phyloP scores from a whole-genome alignment of 2,329 filamentous ascomycete species.

The Trichoderma asperellum region DNA sequence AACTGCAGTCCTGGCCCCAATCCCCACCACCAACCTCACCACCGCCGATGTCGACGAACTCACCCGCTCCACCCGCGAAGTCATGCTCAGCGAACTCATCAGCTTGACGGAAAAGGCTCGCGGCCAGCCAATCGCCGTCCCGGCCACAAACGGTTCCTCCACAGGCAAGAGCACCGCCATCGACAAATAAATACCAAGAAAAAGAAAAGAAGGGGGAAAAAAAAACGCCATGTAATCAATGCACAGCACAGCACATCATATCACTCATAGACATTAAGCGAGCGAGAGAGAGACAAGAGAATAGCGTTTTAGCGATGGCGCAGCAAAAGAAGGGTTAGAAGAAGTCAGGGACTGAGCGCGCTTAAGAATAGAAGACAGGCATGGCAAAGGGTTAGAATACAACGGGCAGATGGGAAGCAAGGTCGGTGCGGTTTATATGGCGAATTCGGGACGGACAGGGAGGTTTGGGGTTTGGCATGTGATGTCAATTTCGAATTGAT shows the following conservation, averaged over 20 bases:
- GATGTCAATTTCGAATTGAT: slow-evolving; percentile 29
- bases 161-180: slow-evolving; percentile 40
- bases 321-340: background rate
- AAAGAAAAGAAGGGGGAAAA: slow-evolving; percentile 7
- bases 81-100: slow-evolving; percentile 73
- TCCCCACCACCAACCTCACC: slow-evolving; percentile 73
- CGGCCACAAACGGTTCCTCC: slow-evolving; percentile 33
- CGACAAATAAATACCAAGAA: slow-evolving; percentile 31
- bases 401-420: background rate
- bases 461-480: background rate
- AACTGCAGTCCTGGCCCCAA: slow-evolving; percentile 72
- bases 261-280: background rate
- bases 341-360: background rate
- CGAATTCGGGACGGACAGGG: slow-evolving; percentile 10
- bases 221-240: background rate
- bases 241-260: background rate
- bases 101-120: slow-evolving; percentile 56
- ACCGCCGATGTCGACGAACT: slow-evolving; percentile 78
- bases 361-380: background rate
- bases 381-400: background rate
- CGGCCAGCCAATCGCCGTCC: slow-evolving; percentile 44
- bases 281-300: background rate
- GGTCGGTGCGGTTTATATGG: slow-evolving; percentile 1
- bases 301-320: slow-evolving; percentile 10
- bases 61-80: slow-evolving; percentile 66